Evolutionary conservation across 257 asterid species (phyloP).

Genomic region (Scutellaria minor): DNA sequence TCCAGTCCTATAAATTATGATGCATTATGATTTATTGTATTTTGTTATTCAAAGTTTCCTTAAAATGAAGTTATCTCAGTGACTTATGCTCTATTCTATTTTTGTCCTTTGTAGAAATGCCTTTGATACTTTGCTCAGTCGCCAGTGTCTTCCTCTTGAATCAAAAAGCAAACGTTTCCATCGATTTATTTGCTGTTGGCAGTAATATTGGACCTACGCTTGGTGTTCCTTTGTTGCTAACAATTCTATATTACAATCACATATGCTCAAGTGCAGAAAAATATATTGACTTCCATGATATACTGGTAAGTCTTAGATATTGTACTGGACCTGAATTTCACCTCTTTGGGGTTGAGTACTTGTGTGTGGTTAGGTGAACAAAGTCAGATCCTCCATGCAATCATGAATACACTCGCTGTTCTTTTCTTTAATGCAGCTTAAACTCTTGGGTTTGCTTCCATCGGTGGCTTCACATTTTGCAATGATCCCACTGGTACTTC

Average conservation of each 20-base stretch:
- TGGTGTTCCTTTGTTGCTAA: conserved; percentile 76
- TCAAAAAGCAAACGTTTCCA: conserved; percentile 55
- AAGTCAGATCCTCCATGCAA: conserved; percentile 25
- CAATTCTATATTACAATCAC: conserved; percentile 72
- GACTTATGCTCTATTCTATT: conserved; percentile 29
- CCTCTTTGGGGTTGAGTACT: conserved; percentile 18
- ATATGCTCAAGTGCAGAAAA: conserved; percentile 57
- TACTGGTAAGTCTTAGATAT: conserved; percentile 66
- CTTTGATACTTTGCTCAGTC: conserved; percentile 69
- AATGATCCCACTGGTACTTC: conserved; percentile 83
- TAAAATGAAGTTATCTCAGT: conserved; percentile 1
- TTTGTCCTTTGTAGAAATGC: conserved; percentile 64
- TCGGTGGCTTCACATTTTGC: conserved; percentile 90
- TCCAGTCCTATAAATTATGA: background rate
- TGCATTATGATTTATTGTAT: background rate
- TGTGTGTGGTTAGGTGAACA: conserved; percentile 12
- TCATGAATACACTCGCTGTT: conserved; percentile 11
- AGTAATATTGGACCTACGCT: conserved; percentile 66
- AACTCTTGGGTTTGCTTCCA: conserved; percentile 82
- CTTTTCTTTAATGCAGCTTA: conserved; percentile 63
- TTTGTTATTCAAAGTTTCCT: conserved; percentile 15
- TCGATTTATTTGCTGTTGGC: conserved; percentile 67
- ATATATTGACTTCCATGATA: conserved; percentile 51
- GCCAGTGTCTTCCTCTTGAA: conserved; percentile 75
- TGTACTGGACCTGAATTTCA: conserved; percentile 26